These are phyloP conservation scores for Penicillium desertorum DNA, from an alignment of 495 filamentous ascomycete genomes.

Conservation along the genomic window DNA sequence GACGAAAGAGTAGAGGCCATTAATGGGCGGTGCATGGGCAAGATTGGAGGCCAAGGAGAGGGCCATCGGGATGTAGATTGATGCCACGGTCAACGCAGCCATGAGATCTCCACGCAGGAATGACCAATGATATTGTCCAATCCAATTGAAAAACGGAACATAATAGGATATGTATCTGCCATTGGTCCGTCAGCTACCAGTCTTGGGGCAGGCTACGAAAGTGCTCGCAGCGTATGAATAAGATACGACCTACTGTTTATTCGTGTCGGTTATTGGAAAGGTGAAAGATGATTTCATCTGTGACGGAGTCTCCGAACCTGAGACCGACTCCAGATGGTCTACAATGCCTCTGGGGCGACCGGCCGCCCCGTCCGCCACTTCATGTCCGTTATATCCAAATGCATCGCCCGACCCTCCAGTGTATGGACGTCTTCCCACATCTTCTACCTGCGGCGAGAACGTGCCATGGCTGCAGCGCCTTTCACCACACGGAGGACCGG, in stretches of 20 bases:
- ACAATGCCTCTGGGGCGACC: constrained; percentile 17
- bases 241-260: constrained; percentile 33
- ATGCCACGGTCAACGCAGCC: constrained; percentile 85
- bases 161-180: constrained; percentile 90
- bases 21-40: constrained; percentile 87
- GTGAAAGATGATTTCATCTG: constrained; percentile 33
- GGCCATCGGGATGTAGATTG: constrained; percentile 97
- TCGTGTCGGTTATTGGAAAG: constrained; percentile 33
- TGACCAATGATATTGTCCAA: constrained; percentile 74
- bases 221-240: background rate
- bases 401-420: constrained; percentile 8
- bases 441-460: constrained; percentile 67
- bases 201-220: background rate
- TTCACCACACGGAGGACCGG: constrained; percentile 39
- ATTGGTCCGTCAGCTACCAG: constrained; percentile 21
- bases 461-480: constrained; percentile 70
- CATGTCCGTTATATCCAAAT: constrained; percentile 29
- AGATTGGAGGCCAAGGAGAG: constrained; percentile 92
- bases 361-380: constrained; percentile 10
- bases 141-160: constrained; percentile 86
- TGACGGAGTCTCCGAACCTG: constrained; percentile 38
- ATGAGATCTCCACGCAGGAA: constrained; percentile 84
- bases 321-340: constrained; percentile 18
- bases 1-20: constrained; percentile 93
- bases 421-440: constrained; percentile 45